Conservation (phyloP, 176 grass and related monocot species). For the Elaeis guineensis region DNA sequence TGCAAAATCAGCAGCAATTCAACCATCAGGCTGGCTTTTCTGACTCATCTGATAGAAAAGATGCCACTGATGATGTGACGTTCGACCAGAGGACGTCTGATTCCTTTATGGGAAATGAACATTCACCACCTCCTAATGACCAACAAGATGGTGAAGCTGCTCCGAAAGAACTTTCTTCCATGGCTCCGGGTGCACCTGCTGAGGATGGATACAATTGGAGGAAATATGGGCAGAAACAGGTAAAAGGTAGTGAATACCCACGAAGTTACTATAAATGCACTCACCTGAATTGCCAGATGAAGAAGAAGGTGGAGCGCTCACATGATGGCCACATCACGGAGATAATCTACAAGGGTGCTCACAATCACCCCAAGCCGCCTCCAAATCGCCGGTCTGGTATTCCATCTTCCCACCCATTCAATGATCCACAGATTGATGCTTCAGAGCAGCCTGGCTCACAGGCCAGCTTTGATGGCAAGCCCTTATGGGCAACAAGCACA, state of each 20-base stretch:
- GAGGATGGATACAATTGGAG: constrained; percentile 19
- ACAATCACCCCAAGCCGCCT: constrained; percentile 15
- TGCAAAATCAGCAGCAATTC: constrained; percentile 31
- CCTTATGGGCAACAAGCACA: constrained; percentile 25
- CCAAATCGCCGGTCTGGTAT: constrained; percentile 5
- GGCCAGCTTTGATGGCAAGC: background rate
- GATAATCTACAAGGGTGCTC: constrained; percentile 13
- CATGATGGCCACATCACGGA: constrained; percentile 11
- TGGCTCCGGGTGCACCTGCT: background rate
- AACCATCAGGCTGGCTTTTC: constrained; percentile 55
- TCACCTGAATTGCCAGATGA: constrained; percentile 8
- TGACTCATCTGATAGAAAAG: constrained; percentile 21
- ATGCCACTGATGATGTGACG: constrained; percentile 21
- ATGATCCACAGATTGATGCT: constrained; percentile 2
- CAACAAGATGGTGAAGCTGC: constrained; percentile 9
- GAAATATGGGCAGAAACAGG: constrained; percentile 16
- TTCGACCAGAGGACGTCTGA: constrained; percentile 28
- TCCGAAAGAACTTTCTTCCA: constrained; percentile 2
- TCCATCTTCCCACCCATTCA: constrained; percentile 4
- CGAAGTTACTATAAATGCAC: constrained; percentile 20
- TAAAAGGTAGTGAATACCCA: constrained; percentile 12
- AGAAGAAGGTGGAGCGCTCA: constrained; percentile 16
- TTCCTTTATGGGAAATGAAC: constrained; percentile 35
- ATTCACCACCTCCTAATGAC: constrained; percentile 24
- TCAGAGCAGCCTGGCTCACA: constrained; percentile 3